Evolutionary conservation across 2,329 filamentous ascomycete species (phyloP), one percentile per base, ranked within the genome.

Genomic region (Ramichloridium luteum): DNA sequence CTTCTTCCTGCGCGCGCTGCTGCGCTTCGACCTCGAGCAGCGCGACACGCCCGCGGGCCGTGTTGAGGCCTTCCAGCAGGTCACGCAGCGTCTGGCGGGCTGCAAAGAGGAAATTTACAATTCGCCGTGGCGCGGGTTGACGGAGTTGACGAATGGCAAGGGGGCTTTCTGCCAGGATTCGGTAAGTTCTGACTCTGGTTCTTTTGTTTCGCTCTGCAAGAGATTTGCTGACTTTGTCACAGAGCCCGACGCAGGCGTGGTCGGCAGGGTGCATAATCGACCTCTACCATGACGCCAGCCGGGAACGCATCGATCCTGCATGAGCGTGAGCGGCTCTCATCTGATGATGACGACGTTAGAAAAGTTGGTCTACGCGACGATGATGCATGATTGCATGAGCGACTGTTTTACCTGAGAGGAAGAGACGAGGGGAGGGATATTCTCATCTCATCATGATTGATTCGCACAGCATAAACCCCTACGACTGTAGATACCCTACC

Each of bases 241-340:
- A 90, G 77, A 90, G 80, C 32, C 90, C 90, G 15, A 94, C 90
- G 1, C 90, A 98, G 58, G 80, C 90, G 32, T 98, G 90, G 90
- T 94, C 85, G 32, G 82, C 90, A 16, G 80, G 83, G 13, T 96
- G 90, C 56, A 65, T 98, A 51, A 82, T 98, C 50, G 90, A 98
- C 61, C 60, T 98, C 42, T 98, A 93, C 62, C 86, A 93, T 67
- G 90, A 98, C 56, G 88, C 84, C 35, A 54, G 49, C 46, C 45
- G 45, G 37, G 41, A 39, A 32, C 41, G 37, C 12, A 17, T 36
- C 5, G 38, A 41, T 16, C 13, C 25, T 27, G 25, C 13, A n/a
- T n/a, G n/a, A n/a, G n/a, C n/a, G n/a, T n/a, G n/a, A n/a, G n/a
- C n/a, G n/a, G n/a, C n/a, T n/a, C n/a, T n/a, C n/a, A n/a, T n/a